Evolutionary conservation across 2,329 filamentous ascomycete species (phyloP).

Genomic region (Clonostachys sp.): DNA sequence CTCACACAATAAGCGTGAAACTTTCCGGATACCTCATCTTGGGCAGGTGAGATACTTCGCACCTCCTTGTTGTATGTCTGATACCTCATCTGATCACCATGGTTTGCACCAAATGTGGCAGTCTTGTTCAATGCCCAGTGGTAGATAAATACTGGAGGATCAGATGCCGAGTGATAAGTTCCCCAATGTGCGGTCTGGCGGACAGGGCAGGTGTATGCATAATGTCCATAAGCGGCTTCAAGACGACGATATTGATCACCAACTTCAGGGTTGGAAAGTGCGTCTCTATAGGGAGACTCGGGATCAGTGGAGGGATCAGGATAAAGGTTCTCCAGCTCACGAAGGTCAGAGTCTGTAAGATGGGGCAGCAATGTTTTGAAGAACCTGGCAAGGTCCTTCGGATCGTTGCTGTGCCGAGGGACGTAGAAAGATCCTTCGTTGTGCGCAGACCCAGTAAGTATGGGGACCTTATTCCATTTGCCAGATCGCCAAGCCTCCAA

Average conservation of each 20-base stretch:
- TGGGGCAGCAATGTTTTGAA: slow-evolving; percentile 18
- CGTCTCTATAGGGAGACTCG: slow-evolving; percentile 21
- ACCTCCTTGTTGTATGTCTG: slow-evolving; percentile 34
- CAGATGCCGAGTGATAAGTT: slow-evolving; percentile 8
- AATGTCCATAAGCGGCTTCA: slow-evolving; percentile 36
- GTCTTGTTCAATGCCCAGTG: slow-evolving; percentile 26
- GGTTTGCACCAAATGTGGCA: slow-evolving; percentile 28
- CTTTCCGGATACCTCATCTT: slow-evolving; percentile 22
- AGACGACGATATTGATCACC: slow-evolving; percentile 38
- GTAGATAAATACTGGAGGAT: slow-evolving; percentile 21
- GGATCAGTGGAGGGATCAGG: slow-evolving; percentile 23
- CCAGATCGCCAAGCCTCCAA: slow-evolving; percentile 23
- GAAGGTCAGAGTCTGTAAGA: slow-evolving; percentile 23
- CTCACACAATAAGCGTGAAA: slow-evolving; percentile 29
- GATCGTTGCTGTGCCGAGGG: slow-evolving; percentile 6
- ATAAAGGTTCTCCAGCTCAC: slow-evolving; percentile 19
- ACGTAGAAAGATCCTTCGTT: slow-evolving; percentile 23
- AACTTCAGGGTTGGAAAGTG: slow-evolving; percentile 25
- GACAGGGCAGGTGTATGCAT: slow-evolving; percentile 36
- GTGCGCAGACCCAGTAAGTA: slow-evolving; percentile 17
- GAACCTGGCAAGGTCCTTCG: slow-evolving; percentile 16
- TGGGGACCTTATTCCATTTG: slow-evolving; percentile 20
- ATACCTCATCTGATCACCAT: slow-evolving; percentile 22
- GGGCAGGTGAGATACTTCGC: slow-evolving; percentile 21
- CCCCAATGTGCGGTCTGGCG: slow-evolving; percentile 36